Percentiles rank a stretch among this genome's conserved stretches.
phyloP scores from a whole-genome alignment of 345 rosid genomes.

The Conringia planisiliqua region DNA sequence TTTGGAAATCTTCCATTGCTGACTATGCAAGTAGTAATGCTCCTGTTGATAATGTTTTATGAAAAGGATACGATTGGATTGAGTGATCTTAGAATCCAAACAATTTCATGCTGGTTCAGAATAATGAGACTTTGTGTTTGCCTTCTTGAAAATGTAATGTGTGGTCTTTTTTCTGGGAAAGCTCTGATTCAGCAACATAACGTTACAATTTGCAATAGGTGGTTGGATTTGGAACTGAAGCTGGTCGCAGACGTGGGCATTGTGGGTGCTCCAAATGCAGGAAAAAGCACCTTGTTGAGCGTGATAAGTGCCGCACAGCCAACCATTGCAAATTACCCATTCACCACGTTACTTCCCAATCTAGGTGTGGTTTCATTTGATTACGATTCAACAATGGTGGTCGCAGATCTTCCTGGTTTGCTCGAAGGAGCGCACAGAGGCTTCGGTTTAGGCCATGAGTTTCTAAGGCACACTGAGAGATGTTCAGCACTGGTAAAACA shows the following conservation, averaged over 20 bases:
- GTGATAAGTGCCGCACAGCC: conserved; percentile 91
- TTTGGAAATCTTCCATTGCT: neutral
- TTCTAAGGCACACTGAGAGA: conserved; percentile 88
- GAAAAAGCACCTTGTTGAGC: conserved; percentile 88
- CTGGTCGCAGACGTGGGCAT: conserved; percentile 91
- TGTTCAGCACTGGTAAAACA: conserved; percentile 79
- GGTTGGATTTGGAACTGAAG: conserved; percentile 91
- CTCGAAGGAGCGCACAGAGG: conserved; percentile 97
- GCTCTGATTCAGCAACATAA: neutral
- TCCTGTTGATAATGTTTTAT: neutral
- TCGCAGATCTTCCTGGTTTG: conserved; percentile 95
- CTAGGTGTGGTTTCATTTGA: conserved; percentile 93
- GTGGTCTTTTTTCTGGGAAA: neutral
- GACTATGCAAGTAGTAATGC: neutral
- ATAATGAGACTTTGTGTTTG: neutral
- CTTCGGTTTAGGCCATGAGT: conserved; percentile 92
- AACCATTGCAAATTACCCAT: conserved; percentile 81
- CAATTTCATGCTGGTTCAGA: neutral
- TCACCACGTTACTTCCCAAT: conserved; percentile 92
- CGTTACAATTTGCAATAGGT: conserved; percentile 47
- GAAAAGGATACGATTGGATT: neutral
- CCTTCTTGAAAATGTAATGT: neutral
- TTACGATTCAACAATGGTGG: conserved; percentile 85
- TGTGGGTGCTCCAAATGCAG: conserved; percentile 94
- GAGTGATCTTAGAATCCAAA: neutral